Percentiles rank a stretch among this genome's conserved stretches.
Evolutionary conservation across 345 rosid genomes (phyloP).

Genomic region (Corchorus capsularis): DNA sequence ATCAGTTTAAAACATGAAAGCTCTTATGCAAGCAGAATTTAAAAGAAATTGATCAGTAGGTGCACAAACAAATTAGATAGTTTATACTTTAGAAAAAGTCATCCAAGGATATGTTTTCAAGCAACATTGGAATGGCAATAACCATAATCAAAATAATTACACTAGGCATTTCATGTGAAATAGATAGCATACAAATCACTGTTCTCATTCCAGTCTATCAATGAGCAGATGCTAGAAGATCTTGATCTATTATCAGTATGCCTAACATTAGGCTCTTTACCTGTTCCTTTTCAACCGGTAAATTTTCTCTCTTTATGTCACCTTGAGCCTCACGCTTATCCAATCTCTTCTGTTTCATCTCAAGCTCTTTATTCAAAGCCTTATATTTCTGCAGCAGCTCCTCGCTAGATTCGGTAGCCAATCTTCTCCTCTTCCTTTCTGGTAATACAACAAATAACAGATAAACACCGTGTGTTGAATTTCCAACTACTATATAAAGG

Average conservation of each 20-base stretch:
- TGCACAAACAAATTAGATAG: too few species aligned
- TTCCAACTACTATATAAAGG: too few species aligned
- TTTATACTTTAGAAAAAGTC: too few species aligned
- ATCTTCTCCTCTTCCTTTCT: constrained; percentile 9
- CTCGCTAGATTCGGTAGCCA: not conserved
- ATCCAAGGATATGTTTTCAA: too few species aligned
- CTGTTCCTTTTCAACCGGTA: constrained; percentile 10
- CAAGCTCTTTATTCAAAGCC: constrained; percentile 7
- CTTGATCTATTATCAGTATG: not conserved
- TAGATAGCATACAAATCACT: too few species aligned
- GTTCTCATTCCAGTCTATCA: not conserved
- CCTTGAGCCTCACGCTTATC: constrained; percentile 11
- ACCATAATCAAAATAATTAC: not conserved
- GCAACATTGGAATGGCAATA: too few species aligned
- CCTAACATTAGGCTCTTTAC: not conserved
- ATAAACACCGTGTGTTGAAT: not conserved
- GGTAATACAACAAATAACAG: not conserved
- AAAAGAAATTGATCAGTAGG: too few species aligned
- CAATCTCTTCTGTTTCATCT: constrained; percentile 3
- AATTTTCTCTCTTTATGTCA: not conserved
- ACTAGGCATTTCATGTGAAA: not conserved
- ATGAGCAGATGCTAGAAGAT: not conserved
- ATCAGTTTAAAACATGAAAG: too few species aligned
- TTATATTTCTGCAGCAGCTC: not conserved
- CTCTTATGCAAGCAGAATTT: too few species aligned